Base-by-base conservation (phyloP, 257 asterid species). In the Perilla frutescens region DNA sequence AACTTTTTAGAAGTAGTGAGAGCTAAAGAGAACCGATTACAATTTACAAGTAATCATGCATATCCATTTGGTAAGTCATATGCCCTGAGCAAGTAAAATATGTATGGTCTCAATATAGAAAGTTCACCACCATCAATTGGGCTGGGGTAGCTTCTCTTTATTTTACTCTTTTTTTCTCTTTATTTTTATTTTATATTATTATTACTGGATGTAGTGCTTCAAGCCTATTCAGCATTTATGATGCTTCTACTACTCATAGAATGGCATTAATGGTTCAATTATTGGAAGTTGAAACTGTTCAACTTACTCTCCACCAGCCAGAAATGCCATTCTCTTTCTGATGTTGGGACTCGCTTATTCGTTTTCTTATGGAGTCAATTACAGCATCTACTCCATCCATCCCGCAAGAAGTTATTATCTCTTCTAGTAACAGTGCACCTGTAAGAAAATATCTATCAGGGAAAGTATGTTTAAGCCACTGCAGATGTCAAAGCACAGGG, bases 231-330 rank as follows among this genome's bases (percentile, higher is more conserved):
- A 54, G 39, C 70, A 79, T 54, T 34, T 73, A 37, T 41, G 32
- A 64, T 14, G 64, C 65, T 66, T 54, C 39, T 41, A 12, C 58
- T 50, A 39, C 15, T 11, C 37, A 48, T 62, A 20, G 29, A 6
- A 48, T 6, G 20, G 32, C 63, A 70, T 68, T 20, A 20, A 20
- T 49, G 70, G 9, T 67, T 71, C 71, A 31, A 53, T 36, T 39
- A 5, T 43, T n/a, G n/a, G n/a, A n/a, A n/a, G n/a, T n/a, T 53
- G 50, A 45, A 53, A 45, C 43, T 68, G 76, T 77, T 45, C 55
- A 66, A 88, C 99, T 88, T 85, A 95, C 99, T 84, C 90, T 85
- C 99, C 99, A 95, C 99, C 99, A 95, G 79, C 86, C 83, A 48
- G 83, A 66, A 69, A 86, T 68, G 59, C 98, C 96, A 77, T 77